Conservation (phyloP, 2,329 filamentous ascomycete species). For the Pyricularia sp. region DNA sequence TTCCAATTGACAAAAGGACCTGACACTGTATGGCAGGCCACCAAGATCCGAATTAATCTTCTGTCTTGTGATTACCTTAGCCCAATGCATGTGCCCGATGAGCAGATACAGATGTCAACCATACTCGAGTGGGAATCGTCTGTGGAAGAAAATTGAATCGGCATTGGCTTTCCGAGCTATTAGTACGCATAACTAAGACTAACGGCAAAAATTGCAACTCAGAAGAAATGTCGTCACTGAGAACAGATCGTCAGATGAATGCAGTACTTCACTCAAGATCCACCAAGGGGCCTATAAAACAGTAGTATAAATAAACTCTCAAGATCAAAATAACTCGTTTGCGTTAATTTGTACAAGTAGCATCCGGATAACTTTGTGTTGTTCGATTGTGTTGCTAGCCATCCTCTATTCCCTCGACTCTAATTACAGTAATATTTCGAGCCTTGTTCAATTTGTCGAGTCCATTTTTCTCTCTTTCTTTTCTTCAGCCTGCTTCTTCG, state of each 20-base stretch:
- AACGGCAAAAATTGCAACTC: neutral
- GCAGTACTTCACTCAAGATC: neutral
- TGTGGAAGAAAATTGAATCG: neutral
- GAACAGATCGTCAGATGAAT: neutral
- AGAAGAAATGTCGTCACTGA: neutral
- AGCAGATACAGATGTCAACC: neutral
- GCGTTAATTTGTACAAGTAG: neutral
- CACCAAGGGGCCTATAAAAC: neutral
- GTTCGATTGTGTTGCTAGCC: neutral
- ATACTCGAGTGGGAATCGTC: neutral
- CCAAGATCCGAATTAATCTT: neutral
- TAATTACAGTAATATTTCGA: neutral
- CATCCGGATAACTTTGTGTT: neutral
- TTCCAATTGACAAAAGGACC: neutral
- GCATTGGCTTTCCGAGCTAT: neutral
- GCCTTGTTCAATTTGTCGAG: neutral
- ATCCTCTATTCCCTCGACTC: neutral
- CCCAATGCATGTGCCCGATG: neutral
- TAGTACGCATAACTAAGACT: neutral
- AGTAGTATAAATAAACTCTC: neutral
- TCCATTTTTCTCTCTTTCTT: neutral
- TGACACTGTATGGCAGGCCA: neutral
- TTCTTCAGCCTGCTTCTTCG: neutral
- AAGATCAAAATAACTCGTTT: neutral
- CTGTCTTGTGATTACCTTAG: neutral